phyloP scores from a whole-genome alignment of 176 grass and related monocot species.

The Triticum urartu region DNA sequence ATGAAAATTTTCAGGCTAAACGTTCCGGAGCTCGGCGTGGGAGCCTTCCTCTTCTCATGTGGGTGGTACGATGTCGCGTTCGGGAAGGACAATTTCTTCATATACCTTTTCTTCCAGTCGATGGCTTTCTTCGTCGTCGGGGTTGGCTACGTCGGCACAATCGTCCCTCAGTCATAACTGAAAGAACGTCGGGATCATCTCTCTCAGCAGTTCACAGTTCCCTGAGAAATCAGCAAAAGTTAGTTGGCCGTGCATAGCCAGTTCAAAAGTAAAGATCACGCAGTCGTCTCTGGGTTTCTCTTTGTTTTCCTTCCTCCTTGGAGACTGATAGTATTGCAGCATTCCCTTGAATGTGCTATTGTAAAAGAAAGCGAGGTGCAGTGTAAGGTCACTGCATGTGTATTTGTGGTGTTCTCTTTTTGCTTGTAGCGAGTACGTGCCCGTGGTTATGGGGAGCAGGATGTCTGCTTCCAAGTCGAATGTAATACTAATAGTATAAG shows the following conservation, averaged over 20 bases:
- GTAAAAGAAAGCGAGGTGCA: slow-evolving; percentile 45
- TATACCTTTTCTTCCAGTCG: slow-evolving; percentile 79
- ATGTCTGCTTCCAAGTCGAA: slow-evolving; percentile 38
- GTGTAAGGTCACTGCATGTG: slow-evolving; percentile 53
- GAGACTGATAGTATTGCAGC: slow-evolving; percentile 27
- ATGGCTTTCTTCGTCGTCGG: slow-evolving; percentile 67
- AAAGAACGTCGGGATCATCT: slow-evolving; percentile 21
- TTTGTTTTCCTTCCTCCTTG: slow-evolving; percentile 12
- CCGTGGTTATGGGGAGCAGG: slow-evolving; percentile 28
- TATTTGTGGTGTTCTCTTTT: slow-evolving; percentile 29
- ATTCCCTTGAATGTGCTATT: slow-evolving; percentile 32
- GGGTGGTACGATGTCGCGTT: slow-evolving; percentile 63
- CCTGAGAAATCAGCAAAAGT: slow-evolving; percentile 21
- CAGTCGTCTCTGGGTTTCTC: slow-evolving; percentile 1
- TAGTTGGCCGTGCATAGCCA: slow-evolving; percentile 33
- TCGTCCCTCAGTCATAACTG: slow-evolving; percentile 51
- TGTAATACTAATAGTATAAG: slow-evolving; percentile 46
- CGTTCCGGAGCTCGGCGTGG: slow-evolving; percentile 54
- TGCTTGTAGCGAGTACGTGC: slow-evolving; percentile 42
- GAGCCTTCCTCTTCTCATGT: slow-evolving; percentile 59
- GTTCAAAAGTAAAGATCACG: slow-evolving; percentile 49
- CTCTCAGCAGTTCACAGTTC: neutral
- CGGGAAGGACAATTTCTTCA: slow-evolving; percentile 60
- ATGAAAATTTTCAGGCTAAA: slow-evolving; percentile 52
- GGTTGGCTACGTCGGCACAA: slow-evolving; percentile 73